Conservation (phyloP, 2,329 filamentous ascomycete species). For the Colletotrichum cuscutae region DNA sequence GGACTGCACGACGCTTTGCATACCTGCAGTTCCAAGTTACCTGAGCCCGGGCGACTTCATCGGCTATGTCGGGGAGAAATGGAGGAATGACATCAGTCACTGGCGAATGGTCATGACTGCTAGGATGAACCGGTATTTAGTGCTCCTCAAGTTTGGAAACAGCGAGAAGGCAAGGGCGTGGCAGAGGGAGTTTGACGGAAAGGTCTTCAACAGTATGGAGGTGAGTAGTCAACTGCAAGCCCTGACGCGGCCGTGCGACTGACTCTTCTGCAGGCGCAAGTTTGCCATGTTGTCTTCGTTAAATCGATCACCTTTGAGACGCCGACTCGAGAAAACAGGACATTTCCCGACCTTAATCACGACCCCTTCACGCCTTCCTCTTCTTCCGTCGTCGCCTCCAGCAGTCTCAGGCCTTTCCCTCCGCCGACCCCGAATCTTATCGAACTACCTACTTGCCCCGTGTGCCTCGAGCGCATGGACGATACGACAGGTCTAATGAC, state of each 20-base stretch:
- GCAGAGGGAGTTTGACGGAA: conserved; percentile 90
- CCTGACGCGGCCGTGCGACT: conserved; percentile 22
- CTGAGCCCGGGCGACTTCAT: conserved; percentile 91
- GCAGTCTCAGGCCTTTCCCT: conserved; percentile 67
- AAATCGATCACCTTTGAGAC: conserved; percentile 89
- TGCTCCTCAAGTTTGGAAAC: conserved; percentile 91
- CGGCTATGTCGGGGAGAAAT: conserved; percentile 90
- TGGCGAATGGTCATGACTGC: conserved; percentile 94
- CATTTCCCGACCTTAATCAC: conserved; percentile 68
- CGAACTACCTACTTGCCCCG: conserved; percentile 94
- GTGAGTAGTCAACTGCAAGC: conserved; percentile 54
- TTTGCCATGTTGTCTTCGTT: conserved; percentile 94
- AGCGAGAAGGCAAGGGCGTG: conserved; percentile 79
- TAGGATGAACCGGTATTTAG: conserved; percentile 90
- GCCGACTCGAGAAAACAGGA: conserved; percentile 58
- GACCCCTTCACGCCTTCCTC: conserved; percentile 71
- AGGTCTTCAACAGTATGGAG: conserved; percentile 91
- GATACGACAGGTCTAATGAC: conserved; percentile 95
- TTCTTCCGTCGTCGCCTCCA: conserved; percentile 49
- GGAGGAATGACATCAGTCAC: conserved; percentile 87
- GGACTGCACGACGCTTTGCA: conserved; percentile 88
- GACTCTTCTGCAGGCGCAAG: conserved; percentile 72
- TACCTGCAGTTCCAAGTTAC: conserved; percentile 94
- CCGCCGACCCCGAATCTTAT: conserved; percentile 83
- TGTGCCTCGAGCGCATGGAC: conserved; percentile 98